Evolutionary conservation across 2,329 filamentous ascomycete genomes (phyloP).

Genomic region (Diaporthe nobilis): DNA sequence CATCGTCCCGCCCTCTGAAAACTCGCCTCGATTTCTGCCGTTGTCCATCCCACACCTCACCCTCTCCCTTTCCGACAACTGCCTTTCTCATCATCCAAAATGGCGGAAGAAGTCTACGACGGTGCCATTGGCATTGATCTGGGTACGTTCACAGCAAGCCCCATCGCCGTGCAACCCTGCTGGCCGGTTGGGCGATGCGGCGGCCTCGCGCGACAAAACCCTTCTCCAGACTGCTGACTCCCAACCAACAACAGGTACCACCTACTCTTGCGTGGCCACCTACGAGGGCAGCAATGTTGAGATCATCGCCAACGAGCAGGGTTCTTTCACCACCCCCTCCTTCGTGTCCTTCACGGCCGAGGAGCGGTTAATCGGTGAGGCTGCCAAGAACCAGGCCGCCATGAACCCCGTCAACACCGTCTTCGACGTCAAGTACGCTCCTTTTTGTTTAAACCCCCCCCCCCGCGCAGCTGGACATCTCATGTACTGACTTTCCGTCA

Average conservation of each 20-base stretch:
- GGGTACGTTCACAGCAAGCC: slow-evolving; percentile 72
- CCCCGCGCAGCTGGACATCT: neutral
- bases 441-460: slow-evolving; percentile 1
- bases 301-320: slow-evolving; percentile 99
- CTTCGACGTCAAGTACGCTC: slow-evolving; percentile 96
- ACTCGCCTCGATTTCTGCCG: slow-evolving; percentile 32
- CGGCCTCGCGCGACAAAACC: slow-evolving; percentile 21
- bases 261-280: slow-evolving; percentile 99
- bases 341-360: slow-evolving; percentile 99
- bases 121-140: slow-evolving; percentile 99
- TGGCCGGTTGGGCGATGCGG: neutral
- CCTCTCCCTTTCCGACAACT: slow-evolving; percentile 35
- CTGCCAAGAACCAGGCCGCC: slow-evolving; percentile 99
- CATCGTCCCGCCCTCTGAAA: slow-evolving; percentile 37
- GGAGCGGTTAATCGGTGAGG: slow-evolving; percentile 99
- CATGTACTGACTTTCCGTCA: slow-evolving; percentile 26
- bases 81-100: slow-evolving; percentile 61
- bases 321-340: slow-evolving; percentile 97
- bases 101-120: slow-evolving; percentile 99
- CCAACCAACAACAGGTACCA: slow-evolving; percentile 79
- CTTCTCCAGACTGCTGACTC: slow-evolving; percentile 33
- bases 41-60: slow-evolving; percentile 36
- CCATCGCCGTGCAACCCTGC: neutral
- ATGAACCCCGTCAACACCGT: slow-evolving; percentile 99
- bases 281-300: slow-evolving; percentile 99